Base-by-base conservation (phyloP, 2,329 filamentous ascomycete species). In the Alternaria dauci region DNA sequence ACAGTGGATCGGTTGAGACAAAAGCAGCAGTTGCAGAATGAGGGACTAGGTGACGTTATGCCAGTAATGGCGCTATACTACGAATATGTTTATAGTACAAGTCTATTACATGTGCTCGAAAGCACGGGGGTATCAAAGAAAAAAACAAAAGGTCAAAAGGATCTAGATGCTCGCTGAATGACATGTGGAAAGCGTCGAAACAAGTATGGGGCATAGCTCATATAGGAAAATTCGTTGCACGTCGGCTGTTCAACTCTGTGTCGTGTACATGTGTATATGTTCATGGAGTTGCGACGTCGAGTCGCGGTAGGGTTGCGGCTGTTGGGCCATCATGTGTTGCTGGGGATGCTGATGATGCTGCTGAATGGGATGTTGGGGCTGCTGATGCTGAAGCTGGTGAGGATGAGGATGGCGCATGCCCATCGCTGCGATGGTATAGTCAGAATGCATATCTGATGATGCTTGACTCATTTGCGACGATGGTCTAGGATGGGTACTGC, bases 211-310 rank as follows among this genome's bases (percentile, higher is more conserved):
- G 47, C 44, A 41, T 62, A 28, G 39, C 26, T 54, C 57, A 44
- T 58, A 34, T 39, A 38, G n/a, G 56, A 18, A 23, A 36, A 14
- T 42, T 61, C 36, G 34, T 55, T 61, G 42, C 48, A 55, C 23
- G 30, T 51, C 26, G 41, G 32, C 34, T 59, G 38, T 59, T 59
- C 62, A 67, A 43, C 50, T 63, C 47, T 71, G 67, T 41, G 64
- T 68, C 51, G 69, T 59, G 52, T 69, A 72, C 59, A 69, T 57
- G n/a, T 70, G 69, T 28, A 69, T 48, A 25, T 71, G 70, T 20
- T 71, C 68, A 53, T 70, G 66, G 63, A 70, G 69, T 34, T 70
- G 65, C 9, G 62, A 55, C 28, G 57, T 58, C n/a, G 63, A 43
- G 39, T 63, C 63, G 32, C 63, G 66, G 44, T 65, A 72, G 32